These are phyloP conservation scores for Phyllosticta citrichinensis DNA, from an alignment of 2,329 filamentous ascomycete species.

Conservation along the genomic window DNA sequence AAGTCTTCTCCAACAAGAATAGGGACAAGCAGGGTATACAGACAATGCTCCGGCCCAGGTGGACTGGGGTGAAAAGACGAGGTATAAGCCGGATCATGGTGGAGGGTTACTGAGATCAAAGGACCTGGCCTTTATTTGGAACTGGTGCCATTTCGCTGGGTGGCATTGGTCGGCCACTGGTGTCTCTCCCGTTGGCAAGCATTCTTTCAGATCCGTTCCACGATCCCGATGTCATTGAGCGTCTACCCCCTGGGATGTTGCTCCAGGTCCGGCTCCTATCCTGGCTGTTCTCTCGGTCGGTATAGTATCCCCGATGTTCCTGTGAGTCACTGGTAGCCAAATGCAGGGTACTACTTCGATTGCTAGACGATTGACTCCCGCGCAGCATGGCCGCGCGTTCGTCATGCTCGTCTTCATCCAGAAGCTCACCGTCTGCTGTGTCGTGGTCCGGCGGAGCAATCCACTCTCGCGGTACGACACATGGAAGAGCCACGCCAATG, in stretches of 20 bases:
- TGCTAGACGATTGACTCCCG: slow-evolving; percentile 24
- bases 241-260: slow-evolving; percentile 19
- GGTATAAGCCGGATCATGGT: not conserved
- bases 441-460: slow-evolving; percentile 69
- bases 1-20: not conserved
- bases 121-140: not conserved
- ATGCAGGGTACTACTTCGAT: slow-evolving; percentile 11
- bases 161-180: slow-evolving; percentile 32
- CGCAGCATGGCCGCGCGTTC: slow-evolving; percentile 53
- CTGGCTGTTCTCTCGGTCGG: slow-evolving; percentile 15
- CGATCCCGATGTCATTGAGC: slow-evolving; percentile 1
- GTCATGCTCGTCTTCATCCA: slow-evolving; percentile 46
- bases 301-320: slow-evolving; percentile 20
- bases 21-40: not conserved
- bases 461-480: slow-evolving; percentile 75
- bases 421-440: slow-evolving; percentile 58
- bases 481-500: slow-evolving; percentile 71
- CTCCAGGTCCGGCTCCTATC: not conserved
- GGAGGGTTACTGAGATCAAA: not conserved
- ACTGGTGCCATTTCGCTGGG: slow-evolving; percentile 24
- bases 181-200: slow-evolving; percentile 22
- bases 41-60: not conserved
- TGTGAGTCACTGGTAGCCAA: slow-evolving; percentile 13
- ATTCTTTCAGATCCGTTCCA: slow-evolving; percentile 19
- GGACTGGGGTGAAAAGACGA: not conserved